These are phyloP conservation scores for Cucumis sativus DNA, from an alignment of 306 rosid genomes.

Conservation along the genomic window Cucumber_9930_V3 NC_026655.2:1049501-1050000, in stretches of 20 bases:
- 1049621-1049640: not conserved
- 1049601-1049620: not conserved
- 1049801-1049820: no score
- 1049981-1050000: no score
- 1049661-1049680: not conserved
- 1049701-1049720: not conserved
- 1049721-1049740: not conserved
- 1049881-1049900: no score
- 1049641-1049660: not conserved
- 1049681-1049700: not conserved
- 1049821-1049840: no score
- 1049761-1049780: no score
- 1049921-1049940: not conserved
- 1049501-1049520: not conserved
- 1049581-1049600: not conserved
- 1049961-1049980: not conserved
- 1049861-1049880: no score
- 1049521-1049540: slow-evolving; percentile 6
- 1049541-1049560: not conserved
- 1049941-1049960: not conserved
- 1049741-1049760: no score
- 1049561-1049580: not conserved
- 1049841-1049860: no score
- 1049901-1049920: no score
- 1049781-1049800: no score